These are phyloP conservation scores for Malassezia sympodialis DNA, from an alignment of 1,284 basidiomycete species.

Conservation along the genomic window DNA sequence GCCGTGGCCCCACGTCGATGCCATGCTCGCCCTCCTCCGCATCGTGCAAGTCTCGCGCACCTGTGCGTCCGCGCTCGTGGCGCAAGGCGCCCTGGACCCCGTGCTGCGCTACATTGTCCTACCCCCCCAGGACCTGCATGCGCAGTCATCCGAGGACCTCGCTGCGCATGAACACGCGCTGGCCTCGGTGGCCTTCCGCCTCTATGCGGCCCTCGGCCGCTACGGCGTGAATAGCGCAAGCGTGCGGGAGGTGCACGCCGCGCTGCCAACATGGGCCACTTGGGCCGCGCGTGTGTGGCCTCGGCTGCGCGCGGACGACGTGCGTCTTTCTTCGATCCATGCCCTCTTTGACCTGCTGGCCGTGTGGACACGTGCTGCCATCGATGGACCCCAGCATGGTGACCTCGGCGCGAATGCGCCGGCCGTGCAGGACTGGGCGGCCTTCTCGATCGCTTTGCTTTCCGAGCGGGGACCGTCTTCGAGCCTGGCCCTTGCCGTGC, in stretches of 20 bases:
- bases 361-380: constrained; percentile 14
- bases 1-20: constrained; percentile 28
- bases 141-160: background rate
- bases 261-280: constrained; percentile 20
- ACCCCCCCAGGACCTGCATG: constrained; percentile 50
- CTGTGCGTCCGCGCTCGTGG: constrained; percentile 57
- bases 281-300: constrained; percentile 18
- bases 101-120: constrained; percentile 66
- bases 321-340: background rate
- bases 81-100: constrained; percentile 55
- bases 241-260: constrained; percentile 49
- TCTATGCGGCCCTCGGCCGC: constrained; percentile 61
- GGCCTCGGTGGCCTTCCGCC: constrained; percentile 56
- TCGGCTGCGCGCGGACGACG: background rate
- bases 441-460: background rate
- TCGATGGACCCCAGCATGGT: constrained; percentile 12
- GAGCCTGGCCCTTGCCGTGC: background rate
- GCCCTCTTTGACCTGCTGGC: constrained; percentile 7
- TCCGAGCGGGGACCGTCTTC: background rate
- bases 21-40: constrained; percentile 57
- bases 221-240: constrained; percentile 68
- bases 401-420: constrained; percentile 16
- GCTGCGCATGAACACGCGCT: constrained; percentile 48
- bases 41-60: constrained; percentile 60
- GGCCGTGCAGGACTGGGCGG: constrained; percentile 2